Percentiles rank a stretch among this genome's conserved stretches.
Evolutionary conservation across 805 yeast genomes (phyloP).

Genomic region (Cyberlindnera petersonii): DNA sequence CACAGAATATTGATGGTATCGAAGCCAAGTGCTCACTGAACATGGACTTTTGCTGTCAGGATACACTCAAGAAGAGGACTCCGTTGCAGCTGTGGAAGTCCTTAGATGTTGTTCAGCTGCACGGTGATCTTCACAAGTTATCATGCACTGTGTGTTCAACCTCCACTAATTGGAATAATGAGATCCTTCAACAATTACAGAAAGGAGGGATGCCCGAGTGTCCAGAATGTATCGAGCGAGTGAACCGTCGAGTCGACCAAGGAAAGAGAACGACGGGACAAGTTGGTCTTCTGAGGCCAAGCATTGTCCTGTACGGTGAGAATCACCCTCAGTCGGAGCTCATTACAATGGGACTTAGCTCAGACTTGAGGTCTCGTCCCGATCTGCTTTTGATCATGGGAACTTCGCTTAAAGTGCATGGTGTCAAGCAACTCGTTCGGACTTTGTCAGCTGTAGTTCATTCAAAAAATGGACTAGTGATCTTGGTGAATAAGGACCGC

Average conservation of each 20-base stretch:
- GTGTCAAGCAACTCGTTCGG: conserved; percentile 76
- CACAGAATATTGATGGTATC: conserved; percentile 91
- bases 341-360: conserved; percentile 64
- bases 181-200: conserved; percentile 42
- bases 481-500: conserved; percentile 69
- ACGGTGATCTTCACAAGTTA: conserved; percentile 78
- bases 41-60: conserved; percentile 44
- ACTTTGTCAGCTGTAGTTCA: conserved; percentile 66
- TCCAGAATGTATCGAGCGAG: conserved; percentile 56
- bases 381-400: conserved; percentile 87
- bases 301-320: conserved; percentile 89
- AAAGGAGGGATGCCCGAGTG: conserved; percentile 77
- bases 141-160: conserved; percentile 71
- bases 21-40: conserved; percentile 64
- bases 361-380: conserved; percentile 65
- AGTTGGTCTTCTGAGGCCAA: conserved; percentile 80
- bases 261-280: conserved; percentile 75
- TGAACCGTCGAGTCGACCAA: conserved; percentile 48
- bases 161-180: conserved; percentile 57
- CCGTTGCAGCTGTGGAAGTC: conserved; percentile 46
- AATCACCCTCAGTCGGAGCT: conserved; percentile 83
- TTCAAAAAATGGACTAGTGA: conserved; percentile 72
- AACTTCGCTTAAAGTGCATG: conserved; percentile 87
- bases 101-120: conserved; percentile 80
- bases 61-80: conserved; percentile 12